Percentiles rank a stretch among this genome's conserved stretches.
These are phyloP conservation scores for Claviceps paspali DNA, from an alignment of 2,329 filamentous ascomycete genomes.

Conservation along the genomic window DNA sequence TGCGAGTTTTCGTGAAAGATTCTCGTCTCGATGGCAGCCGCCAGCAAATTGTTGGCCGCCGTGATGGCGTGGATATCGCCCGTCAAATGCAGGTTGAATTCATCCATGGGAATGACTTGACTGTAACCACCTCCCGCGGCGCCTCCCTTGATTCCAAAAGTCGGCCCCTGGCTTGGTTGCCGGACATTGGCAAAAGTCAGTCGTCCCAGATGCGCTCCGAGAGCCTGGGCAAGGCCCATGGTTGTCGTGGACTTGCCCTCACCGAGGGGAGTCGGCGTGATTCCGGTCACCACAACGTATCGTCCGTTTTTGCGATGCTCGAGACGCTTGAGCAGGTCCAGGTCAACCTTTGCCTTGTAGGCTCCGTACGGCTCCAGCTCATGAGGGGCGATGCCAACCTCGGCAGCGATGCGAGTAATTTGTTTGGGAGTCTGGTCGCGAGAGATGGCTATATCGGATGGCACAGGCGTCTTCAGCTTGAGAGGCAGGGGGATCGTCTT, in stretches of 20 bases:
- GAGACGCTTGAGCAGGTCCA: conserved; percentile 66
- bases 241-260: conserved; percentile 98
- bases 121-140: conserved; percentile 95
- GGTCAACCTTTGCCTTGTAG: conserved; percentile 90
- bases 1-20: conserved; percentile 98
- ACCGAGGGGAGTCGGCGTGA: conserved; percentile 89
- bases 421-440: conserved; percentile 81
- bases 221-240: conserved; percentile 82
- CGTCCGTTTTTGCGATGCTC: conserved; percentile 76
- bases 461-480: conserved; percentile 64
- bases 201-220: conserved; percentile 75
- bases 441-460: conserved; percentile 91
- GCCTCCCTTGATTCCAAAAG: conserved; percentile 97
- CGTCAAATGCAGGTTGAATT: conserved; percentile 96
- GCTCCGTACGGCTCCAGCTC: conserved; percentile 91
- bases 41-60: conserved; percentile 90
- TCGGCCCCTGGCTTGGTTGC: conserved; percentile 92
- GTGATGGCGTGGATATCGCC: conserved; percentile 97
- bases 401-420: conserved; percentile 69
- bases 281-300: conserved; percentile 87
- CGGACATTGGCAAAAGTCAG: conserved; percentile 93
- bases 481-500: conserved; percentile 71
- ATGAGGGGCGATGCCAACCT: conserved; percentile 74
- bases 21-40: conserved; percentile 89
- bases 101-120: conserved; percentile 98